Percentiles rank a stretch among this genome's conserved stretches.
Evolutionary conservation across 345 rosid species (phyloP).

Genomic region (Sisymbrium altissimum): DNA sequence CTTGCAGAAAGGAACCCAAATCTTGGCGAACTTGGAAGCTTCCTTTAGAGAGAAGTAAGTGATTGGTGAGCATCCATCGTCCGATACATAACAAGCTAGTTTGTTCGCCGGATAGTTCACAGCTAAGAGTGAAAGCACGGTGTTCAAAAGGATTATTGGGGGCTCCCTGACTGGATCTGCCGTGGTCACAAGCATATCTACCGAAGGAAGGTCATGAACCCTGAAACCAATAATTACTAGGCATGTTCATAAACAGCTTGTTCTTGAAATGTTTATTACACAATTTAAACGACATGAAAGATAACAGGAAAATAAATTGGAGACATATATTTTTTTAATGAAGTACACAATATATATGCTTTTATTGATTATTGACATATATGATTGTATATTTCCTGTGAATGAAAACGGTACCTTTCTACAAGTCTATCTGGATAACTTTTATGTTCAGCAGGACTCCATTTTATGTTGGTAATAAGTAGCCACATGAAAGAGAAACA

Average conservation of each 20-base stretch:
- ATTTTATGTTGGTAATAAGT: conserved; percentile 37
- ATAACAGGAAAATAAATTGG: too few species aligned
- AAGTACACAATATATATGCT: too few species aligned
- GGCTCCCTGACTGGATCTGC: not conserved
- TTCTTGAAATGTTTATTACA: not conserved
- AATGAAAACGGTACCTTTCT: conserved; percentile 21
- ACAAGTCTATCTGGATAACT: conserved; percentile 43
- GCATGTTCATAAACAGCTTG: not conserved
- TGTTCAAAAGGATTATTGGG: not conserved
- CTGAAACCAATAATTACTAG: not conserved
- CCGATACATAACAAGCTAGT: conserved; percentile 3
- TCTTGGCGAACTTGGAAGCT: not conserved
- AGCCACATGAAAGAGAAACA: conserved; percentile 38
- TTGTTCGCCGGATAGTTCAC: not conserved
- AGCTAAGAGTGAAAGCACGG: not conserved
- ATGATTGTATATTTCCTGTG: not conserved
- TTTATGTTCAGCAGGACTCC: conserved; percentile 47
- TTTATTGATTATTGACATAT: too few species aligned
- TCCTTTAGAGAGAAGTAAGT: conserved; percentile 1
- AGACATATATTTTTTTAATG: not conserved
- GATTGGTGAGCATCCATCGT: conserved; percentile 3
- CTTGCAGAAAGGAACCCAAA: conserved; percentile 10
- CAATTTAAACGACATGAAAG: too few species aligned
- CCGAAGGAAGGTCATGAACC: not conserved
- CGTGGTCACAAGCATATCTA: not conserved